Percentiles rank a stretch among this genome's conserved stretches.
Evolutionary conservation across 2,329 filamentous ascomycete genomes (phyloP).

Genomic region (Ophiostoma australiae): DNA sequence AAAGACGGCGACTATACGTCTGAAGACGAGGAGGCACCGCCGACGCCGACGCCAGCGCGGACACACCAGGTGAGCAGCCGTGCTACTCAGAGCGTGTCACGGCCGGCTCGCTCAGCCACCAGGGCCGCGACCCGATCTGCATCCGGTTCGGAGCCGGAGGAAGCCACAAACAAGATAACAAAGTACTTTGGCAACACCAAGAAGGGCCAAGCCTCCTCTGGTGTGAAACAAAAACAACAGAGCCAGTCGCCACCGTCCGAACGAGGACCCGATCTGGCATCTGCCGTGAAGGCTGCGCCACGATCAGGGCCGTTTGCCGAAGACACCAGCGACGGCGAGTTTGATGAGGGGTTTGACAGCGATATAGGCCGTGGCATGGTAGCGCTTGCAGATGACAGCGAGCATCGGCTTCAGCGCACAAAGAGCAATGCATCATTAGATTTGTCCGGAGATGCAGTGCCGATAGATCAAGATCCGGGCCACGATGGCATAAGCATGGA

Average conservation of each 20-base stretch:
- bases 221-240: not conserved
- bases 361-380: conserved; percentile 26
- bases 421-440: not conserved
- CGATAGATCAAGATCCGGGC: not conserved
- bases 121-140: not conserved
- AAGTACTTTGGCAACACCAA: conserved; percentile 23
- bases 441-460: not conserved
- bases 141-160: not conserved
- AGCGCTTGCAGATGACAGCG: conserved; percentile 25
- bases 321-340: conserved; percentile 19
- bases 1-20: not conserved
- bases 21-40: conserved; percentile 13
- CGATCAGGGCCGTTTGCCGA: conserved; percentile 15
- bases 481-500: conserved; percentile 1
- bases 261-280: too few species aligned
- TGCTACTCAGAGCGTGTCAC: not conserved
- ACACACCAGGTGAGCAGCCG: not conserved
- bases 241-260: not conserved
- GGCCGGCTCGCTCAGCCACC: not conserved
- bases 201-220: not conserved
- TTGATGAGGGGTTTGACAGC: conserved; percentile 27
- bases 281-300: not conserved
- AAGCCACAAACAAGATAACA: conserved; percentile 22
- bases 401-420: conserved; percentile 9
- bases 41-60: conserved; percentile 20